phyloP scores from a whole-genome alignment of 352 stramenopile species.

The Peronospora destructor region DNA sequence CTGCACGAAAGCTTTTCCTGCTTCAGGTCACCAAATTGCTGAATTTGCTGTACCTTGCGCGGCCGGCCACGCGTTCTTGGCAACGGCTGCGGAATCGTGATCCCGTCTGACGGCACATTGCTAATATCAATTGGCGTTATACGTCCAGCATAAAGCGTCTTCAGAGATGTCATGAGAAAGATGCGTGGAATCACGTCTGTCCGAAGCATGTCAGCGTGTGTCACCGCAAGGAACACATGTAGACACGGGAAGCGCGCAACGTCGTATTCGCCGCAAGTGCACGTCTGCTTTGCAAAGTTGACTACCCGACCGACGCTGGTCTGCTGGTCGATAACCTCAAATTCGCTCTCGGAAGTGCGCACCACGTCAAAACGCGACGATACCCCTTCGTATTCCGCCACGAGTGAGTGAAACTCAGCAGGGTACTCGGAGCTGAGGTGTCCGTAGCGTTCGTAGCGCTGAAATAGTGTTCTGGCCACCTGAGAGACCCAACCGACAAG shows the following conservation, averaged over 20 bases:
- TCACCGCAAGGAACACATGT: constrained; percentile 69
- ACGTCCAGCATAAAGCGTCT: constrained; percentile 58
- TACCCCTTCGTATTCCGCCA: constrained; percentile 57
- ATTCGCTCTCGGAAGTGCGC: constrained; percentile 58
- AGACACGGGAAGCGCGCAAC: constrained; percentile 68
- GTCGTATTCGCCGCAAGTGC: constrained; percentile 72
- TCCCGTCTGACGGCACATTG: constrained; percentile 47
- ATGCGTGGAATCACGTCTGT: constrained; percentile 74
- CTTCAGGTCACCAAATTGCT: constrained; percentile 61
- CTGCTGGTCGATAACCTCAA: constrained; percentile 70
- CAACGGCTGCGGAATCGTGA: constrained; percentile 49
- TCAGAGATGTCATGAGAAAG: constrained; percentile 73
- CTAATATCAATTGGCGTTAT: constrained; percentile 79
- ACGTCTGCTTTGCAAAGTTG: constrained; percentile 68
- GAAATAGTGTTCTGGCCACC: constrained; percentile 63
- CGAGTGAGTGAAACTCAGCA: constrained; percentile 58
- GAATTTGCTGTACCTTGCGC: constrained; percentile 76
- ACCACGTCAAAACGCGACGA: constrained; percentile 56
- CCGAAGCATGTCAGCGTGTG: constrained; percentile 50
- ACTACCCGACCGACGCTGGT: constrained; percentile 59
- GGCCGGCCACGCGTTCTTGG: constrained; percentile 54
- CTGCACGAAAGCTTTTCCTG: constrained; percentile 73
- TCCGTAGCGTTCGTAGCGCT: constrained; percentile 65
- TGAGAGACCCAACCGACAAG: constrained; percentile 77
- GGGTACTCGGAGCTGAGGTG: constrained; percentile 73